phyloP scores from a whole-genome alignment of 1,284 basidiomycete genomes.

The Apiotrichum mycotoxinovorans region DNA sequence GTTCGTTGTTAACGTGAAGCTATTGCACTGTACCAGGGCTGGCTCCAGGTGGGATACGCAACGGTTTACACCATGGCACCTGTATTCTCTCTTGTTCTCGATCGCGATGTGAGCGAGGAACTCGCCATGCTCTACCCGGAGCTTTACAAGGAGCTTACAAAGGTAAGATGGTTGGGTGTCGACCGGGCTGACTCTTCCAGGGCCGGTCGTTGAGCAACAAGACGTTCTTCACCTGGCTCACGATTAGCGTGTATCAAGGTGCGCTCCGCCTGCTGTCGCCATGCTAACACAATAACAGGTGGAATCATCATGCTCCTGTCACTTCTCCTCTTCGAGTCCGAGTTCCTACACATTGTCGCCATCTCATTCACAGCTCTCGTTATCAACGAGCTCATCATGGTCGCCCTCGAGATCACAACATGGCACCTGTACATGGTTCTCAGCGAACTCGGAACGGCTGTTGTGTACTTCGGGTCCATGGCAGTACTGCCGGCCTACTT shows the following conservation, averaged over 20 bases:
- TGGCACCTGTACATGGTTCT: constrained; percentile 98
- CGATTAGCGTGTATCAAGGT: constrained; percentile 98
- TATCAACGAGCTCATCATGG: constrained; percentile 98
- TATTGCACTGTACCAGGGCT: constrained; percentile 96
- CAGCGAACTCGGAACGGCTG: constrained; percentile 81
- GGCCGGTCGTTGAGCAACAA: constrained; percentile 89
- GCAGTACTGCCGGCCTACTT: constrained; percentile 95
- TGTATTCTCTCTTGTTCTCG: constrained; percentile 93
- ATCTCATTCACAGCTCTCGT: constrained; percentile 97
- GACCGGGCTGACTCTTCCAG: constrained; percentile 49
- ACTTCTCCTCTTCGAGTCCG: constrained; percentile 91
- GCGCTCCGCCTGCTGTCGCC: constrained; percentile 15
- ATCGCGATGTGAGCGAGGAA: constrained; percentile 94
- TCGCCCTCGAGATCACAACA: constrained; percentile 92
- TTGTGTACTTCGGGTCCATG: constrained; percentile 88
- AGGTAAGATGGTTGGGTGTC: constrained; percentile 56
- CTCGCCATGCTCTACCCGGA: constrained; percentile 94
- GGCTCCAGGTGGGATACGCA: constrained; percentile 97
- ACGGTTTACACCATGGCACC: constrained; percentile 99
- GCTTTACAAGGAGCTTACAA: constrained; percentile 94
- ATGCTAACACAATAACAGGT: constrained; percentile 54
- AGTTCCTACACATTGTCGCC: constrained; percentile 95
- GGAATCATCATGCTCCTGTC: constrained; percentile 99
- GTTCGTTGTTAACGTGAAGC: constrained; percentile 56
- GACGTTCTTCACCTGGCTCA: constrained; percentile 97